Conservation (phyloP, 306 rosid species). For the Arachis hypogaea region DNA sequence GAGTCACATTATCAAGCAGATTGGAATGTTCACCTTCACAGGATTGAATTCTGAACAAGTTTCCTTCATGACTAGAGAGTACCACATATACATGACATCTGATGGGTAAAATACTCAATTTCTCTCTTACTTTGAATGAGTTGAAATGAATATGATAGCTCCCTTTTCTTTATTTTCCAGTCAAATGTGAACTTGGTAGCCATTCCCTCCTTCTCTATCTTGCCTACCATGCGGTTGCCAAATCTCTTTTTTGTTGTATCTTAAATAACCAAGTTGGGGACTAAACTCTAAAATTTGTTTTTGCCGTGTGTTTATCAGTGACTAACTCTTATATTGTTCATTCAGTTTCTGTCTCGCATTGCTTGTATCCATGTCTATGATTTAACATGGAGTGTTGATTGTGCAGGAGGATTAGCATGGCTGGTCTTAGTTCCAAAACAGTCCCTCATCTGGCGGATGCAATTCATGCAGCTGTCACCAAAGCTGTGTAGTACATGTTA, state of each 20-base stretch:
- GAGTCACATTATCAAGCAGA: conserved; percentile 98
- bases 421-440: conserved; percentile 90
- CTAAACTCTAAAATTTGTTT: neutral
- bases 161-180: conserved; percentile 8
- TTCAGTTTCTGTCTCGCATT: too few species aligned
- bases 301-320: too few species aligned
- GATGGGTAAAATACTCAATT: conserved; percentile 71
- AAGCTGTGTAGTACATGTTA: conserved; percentile 38
- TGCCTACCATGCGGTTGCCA: too few species aligned
- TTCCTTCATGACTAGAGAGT: conserved; percentile 90
- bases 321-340: too few species aligned
- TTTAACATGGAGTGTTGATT: conserved; percentile 21
- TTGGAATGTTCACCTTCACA: conserved; percentile 97
- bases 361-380: neutral
- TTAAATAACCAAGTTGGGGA: neutral
- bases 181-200: neutral
- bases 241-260: too few species aligned
- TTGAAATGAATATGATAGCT: conserved; percentile 25
- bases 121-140: conserved; percentile 17
- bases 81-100: conserved; percentile 92
- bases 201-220: neutral
- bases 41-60: conserved; percentile 90
- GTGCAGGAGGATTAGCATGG: conserved; percentile 99
- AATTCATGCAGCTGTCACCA: conserved; percentile 83
- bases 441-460: conserved; percentile 92